A percentile compares a stretch with the other conserved stretches of the same genome.
These are phyloP conservation scores for Crepidotus variabilis DNA, from an alignment of 768 basidiomycete species.

Conservation along the genomic window DNA sequence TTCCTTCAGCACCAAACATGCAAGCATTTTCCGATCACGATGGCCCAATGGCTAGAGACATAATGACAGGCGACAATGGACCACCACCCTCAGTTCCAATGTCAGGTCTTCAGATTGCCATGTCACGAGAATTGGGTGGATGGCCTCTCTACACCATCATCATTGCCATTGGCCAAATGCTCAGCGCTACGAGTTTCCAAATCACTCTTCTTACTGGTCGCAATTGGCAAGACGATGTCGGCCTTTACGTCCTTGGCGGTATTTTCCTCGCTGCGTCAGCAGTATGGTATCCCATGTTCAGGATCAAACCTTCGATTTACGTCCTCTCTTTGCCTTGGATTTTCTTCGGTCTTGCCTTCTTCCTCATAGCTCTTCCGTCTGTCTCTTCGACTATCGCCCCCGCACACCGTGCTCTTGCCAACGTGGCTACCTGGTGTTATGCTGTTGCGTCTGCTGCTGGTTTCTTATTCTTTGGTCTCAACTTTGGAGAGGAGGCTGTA, in stretches of 20 bases:
- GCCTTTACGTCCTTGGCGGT: conserved; percentile 87
- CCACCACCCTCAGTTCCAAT: conserved; percentile 68
- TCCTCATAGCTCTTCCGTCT: conserved; percentile 87
- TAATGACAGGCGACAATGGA: conserved; percentile 41
- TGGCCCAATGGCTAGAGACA: conserved; percentile 20
- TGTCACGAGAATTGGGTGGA: conserved; percentile 74
- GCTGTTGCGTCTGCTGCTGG: conserved; percentile 91
- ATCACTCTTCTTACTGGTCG: conserved; percentile 86
- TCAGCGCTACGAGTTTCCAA: conserved; percentile 92
- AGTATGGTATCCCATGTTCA: conserved; percentile 89
- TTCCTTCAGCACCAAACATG: conserved; percentile 43
- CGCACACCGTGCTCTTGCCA: conserved; percentile 66
- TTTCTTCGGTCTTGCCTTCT: conserved; percentile 88
- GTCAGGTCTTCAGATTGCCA: conserved; percentile 79
- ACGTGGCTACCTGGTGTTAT: conserved; percentile 86
- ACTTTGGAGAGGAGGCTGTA: conserved; percentile 96
- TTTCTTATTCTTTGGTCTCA: conserved; percentile 91
- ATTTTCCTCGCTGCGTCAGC: conserved; percentile 84
- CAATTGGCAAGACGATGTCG: conserved; percentile 75
- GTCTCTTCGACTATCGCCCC: conserved; percentile 53
- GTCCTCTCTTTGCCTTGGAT: conserved; percentile 86
- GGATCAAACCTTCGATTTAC: conserved; percentile 84
- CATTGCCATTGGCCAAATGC: conserved; percentile 85
- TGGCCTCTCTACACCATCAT: conserved; percentile 94
- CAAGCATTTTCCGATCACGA: conserved; percentile 48